Base-by-base conservation (phyloP, 2,329 filamentous ascomycete species). In the Bisporella sp. region DNA sequence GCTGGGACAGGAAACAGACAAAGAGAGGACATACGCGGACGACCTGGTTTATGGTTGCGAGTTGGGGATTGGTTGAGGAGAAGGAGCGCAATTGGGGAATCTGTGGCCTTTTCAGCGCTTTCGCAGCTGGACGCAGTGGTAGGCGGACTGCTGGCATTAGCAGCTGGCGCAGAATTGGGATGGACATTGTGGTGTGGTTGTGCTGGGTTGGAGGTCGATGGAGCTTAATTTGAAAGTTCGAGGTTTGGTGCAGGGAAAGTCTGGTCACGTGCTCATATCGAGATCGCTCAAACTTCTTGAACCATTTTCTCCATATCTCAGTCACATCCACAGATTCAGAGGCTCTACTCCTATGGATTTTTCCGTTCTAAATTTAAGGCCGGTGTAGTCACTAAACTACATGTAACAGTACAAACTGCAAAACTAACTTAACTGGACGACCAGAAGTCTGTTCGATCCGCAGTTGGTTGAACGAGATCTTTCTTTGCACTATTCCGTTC, bases 1-100 rank as follows among this genome's bases (percentile, higher is more conserved):
- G 45, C 47, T 12, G 21, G n/a, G 21, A 28, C 5, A 48, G 42
- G 46, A 50, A 32, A 13, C 13, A n/a, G 12, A 29, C 5, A 33
- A 31, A 21, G 41, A 32, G 39, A 29, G 9, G 32, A 13, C 21
- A 21, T 57, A 66, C 58, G 54, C 58, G 61, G 31, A 53, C 49
- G 52, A 66, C 58, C 57, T 65, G 63, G 48, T 62, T 64, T 53
- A 55, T 59, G 1, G 63, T 65, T 58, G 64, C 55, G 33, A 59
- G 54, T 32, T 54, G 49, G 12, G 60, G 55, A 7, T 63, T 57
- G 1, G 63, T 64, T 11, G 57, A 57, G n/a, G 59, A 60, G 59
- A 66, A 66, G 31, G 57, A 51, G 41, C 61, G 59, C 13, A 40
- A 29, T 47, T 37, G 35, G n/a, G 21, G 37, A 6, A 9, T 39